Evolutionary conservation across 169 alveolate species (phyloP).

Genomic region (Cystoisospora suis): DNA sequence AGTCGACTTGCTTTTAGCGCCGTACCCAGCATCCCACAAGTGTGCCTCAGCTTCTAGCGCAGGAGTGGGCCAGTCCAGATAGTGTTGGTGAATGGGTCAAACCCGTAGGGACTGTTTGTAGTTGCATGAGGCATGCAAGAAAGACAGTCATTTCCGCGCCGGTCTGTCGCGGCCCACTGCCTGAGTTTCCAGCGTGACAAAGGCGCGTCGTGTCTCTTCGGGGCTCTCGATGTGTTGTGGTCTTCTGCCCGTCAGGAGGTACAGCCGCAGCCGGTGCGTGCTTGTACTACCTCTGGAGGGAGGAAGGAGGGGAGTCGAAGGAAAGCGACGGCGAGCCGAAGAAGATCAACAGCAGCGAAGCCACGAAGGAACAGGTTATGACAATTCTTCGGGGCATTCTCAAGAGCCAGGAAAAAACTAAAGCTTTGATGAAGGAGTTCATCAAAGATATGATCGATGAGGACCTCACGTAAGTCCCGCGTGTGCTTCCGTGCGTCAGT

Average conservation of each 20-base stretch:
- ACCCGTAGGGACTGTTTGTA: no score
- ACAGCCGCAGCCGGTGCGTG: constrained; percentile 72
- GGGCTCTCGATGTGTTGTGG: not conserved
- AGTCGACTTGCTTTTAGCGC: no score
- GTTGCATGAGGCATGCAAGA: no score
- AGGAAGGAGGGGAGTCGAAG: constrained; percentile 60
- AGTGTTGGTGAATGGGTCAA: no score
- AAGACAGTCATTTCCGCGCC: no score
- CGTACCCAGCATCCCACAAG: no score
- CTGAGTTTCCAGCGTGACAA: not conserved
- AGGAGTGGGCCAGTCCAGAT: no score
- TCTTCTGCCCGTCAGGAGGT: constrained; percentile 64
- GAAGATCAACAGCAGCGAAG: constrained; percentile 48
- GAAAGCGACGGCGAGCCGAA: constrained; percentile 52
- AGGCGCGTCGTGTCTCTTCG: no score
- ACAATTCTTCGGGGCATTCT: constrained; percentile 68
- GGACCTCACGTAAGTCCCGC: constrained; percentile 48
- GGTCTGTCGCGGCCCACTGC: constrained; percentile 12
- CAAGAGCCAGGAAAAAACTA: constrained; percentile 69
- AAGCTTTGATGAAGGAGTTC: constrained; percentile 67
- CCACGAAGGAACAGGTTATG: constrained; percentile 74
- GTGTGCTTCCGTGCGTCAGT: no score
- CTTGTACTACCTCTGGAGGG: constrained; percentile 66
- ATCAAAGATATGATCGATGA: constrained; percentile 43
- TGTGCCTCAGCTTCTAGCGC: no score